Evolutionary conservation across 2,329 filamentous ascomycete species (phyloP), one percentile per base, ranked within the genome.

Genomic region (Cladosporium austrohemisphaericum): DNA sequence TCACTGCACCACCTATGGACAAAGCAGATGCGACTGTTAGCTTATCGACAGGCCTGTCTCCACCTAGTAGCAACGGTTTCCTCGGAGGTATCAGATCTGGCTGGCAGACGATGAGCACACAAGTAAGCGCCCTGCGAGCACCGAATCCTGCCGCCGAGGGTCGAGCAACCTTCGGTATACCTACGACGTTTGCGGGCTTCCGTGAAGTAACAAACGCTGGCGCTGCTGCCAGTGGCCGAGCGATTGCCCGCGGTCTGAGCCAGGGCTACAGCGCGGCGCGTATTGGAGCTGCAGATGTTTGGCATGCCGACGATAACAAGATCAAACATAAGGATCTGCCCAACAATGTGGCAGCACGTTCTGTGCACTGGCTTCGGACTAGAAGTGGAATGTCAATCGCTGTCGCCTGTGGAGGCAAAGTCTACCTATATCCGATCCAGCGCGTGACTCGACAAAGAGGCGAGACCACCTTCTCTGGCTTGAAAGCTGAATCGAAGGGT

Each of bases 241-340:
- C 82, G 19, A 77, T 91, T 48, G 85, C 85, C 48, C 83, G 83
- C 41, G 85, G 84, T 37, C 83, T 91, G 54, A 87, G 82, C 63
- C 83, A 82, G 63, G 88, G 86, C 3, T 77, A 89, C 22, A 84
- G 83, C 32, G 85, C 84, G 63, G 86, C 84, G n/a, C 70, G 70
- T 52, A 85, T 83, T 50, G 81, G 77, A 35, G 81, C 86, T 65
- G 85, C 76, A 57, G 81, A 86, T 56, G 77, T 90, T 51, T 82
- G 86, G 38, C 85, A 89, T 58, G 86, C 81, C 0, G 83, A 83
- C 9, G 86, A 89, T 63, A 89, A 88, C 65, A 80, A 88, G 54
- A 78, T 90, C 33, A 79, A 85, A 37, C 72, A 89, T 23, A 86
- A 85, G 9, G 69, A 72, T 9, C 76, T 78, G 38, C 65, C 74